These are phyloP conservation scores for Trichoderma hamatum DNA, from an alignment of 2,329 filamentous ascomycete species.

Conservation along the genomic window DNA sequence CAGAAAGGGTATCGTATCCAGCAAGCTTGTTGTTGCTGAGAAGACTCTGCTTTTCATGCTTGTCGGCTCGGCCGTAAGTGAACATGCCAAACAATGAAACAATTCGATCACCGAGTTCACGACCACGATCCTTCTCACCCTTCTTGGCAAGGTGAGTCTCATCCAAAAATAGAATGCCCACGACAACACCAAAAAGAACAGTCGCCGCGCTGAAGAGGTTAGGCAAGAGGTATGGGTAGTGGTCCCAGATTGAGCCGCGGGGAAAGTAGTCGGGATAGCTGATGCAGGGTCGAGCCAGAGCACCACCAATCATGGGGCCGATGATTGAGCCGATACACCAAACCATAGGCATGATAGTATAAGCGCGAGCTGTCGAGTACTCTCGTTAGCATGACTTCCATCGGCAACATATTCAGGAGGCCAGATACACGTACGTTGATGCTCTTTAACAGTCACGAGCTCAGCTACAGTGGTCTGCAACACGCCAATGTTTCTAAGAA, in stretches of 20 bases:
- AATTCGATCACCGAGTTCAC: constrained; percentile 76
- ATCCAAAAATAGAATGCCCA: constrained; percentile 86
- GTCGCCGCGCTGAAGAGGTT: constrained; percentile 88
- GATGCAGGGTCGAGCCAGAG: constrained; percentile 82
- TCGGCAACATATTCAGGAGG: neutral
- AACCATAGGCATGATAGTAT: constrained; percentile 96
- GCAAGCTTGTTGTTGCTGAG: constrained; percentile 64
- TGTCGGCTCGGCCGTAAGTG: constrained; percentile 43
- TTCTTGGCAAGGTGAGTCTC: constrained; percentile 90
- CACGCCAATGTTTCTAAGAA: constrained; percentile 81
- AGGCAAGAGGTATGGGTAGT: constrained; percentile 86
- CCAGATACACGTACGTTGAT: constrained; percentile 69
- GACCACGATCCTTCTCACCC: constrained; percentile 71
- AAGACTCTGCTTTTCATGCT: constrained; percentile 63
- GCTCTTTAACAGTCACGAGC: constrained; percentile 87
- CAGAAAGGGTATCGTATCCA: constrained; percentile 58
- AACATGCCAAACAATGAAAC: constrained; percentile 46
- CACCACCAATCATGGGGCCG: constrained; percentile 87
- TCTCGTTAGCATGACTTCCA: constrained; percentile 33
- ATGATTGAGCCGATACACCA: constrained; percentile 97
- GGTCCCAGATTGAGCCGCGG: constrained; percentile 76
- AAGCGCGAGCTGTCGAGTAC: constrained; percentile 70
- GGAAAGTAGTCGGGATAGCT: constrained; percentile 77
- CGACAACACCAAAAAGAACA: constrained; percentile 72
- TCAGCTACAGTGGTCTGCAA: constrained; percentile 95